Conservation (phyloP, 805 yeast genomes). For the Ogataea trehalophila region DNA sequence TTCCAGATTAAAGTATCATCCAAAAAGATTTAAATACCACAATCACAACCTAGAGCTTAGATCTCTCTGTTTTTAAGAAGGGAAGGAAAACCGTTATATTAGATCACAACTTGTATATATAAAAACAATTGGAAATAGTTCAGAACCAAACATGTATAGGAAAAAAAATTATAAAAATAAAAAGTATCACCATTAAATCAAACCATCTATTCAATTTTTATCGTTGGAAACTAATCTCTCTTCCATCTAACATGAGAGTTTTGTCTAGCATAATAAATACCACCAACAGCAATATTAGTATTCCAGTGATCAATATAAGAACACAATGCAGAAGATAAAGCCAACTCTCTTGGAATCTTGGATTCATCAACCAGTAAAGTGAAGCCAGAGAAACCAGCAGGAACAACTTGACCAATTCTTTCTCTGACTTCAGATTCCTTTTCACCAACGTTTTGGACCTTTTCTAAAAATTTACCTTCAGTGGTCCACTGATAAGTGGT, state of each 20-base stretch:
- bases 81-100: too few species aligned
- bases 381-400: constrained; percentile 53
- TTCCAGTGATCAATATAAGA: constrained; percentile 67
- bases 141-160: too few species aligned
- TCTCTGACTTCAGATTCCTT: constrained; percentile 60
- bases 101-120: too few species aligned
- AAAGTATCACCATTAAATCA: not conserved
- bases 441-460: constrained; percentile 55
- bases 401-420: constrained; percentile 53
- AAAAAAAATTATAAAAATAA: not conserved
- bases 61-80: too few species aligned
- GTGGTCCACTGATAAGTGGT: constrained; percentile 61
- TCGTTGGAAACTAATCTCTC: constrained; percentile 34
- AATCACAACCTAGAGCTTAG: too few species aligned
- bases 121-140: too few species aligned
- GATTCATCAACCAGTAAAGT: constrained; percentile 49
- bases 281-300: constrained; percentile 56
- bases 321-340: constrained; percentile 53
- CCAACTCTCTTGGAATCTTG: constrained; percentile 54
- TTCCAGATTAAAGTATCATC: too few species aligned
- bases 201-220: too few species aligned
- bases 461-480: constrained; percentile 52
- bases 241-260: constrained; percentile 50
- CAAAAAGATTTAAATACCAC: too few species aligned
- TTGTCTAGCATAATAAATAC: constrained; percentile 54